Evolutionary conservation across 2,329 filamentous ascomycete species (phyloP), one percentile per base, ranked within the genome.

Genomic region (Graphium sp.): DNA sequence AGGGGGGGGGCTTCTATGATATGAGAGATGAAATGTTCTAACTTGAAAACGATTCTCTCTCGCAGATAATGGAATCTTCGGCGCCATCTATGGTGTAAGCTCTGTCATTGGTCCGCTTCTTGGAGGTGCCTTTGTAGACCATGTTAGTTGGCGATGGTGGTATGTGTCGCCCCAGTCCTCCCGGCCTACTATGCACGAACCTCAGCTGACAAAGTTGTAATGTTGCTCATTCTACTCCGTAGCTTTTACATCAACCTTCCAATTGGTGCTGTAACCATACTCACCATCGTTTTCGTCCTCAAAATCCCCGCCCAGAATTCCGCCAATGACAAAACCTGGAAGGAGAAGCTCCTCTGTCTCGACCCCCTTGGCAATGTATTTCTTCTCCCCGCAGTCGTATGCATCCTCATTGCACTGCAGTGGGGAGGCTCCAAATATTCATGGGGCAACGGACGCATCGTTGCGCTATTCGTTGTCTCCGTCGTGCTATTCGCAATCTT

Each of bases 341-440:
- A 7, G 13, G 31, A 32, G 18, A 31, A 33, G 19, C 5, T 24
- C 7, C 24, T 19, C 21, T 31, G 28, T 18, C 14, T 41, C 1
- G 39, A 36, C 25, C 32, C 34, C 2, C 14, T 22, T 7, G 36
- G 37, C 0, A 34, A 30, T 7, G 6, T 31, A 2, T 24, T 37
- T 3, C 35, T 41, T 17, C 22, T 39, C 9, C 39, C 39, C 6
- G 29, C 48, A 6, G 49, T 56, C 5, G 40, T 59, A 19, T 62
- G 56, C 32, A 44, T 63, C 6, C 37, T 62, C 2, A 40, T 66
- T n/a, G 60, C 58, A 8, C 43, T 66, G 9, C 56, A 62, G 32
- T 65, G 58, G 58, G 55, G 53, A 22, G 55, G 52, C 6, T 39
- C 40, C 13, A 44, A 43, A 18, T 49, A 55, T 30, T 14, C 29